Evolutionary conservation across 495 filamentous ascomycete species (phyloP).

Genomic region (Patellaria atrata): DNA sequence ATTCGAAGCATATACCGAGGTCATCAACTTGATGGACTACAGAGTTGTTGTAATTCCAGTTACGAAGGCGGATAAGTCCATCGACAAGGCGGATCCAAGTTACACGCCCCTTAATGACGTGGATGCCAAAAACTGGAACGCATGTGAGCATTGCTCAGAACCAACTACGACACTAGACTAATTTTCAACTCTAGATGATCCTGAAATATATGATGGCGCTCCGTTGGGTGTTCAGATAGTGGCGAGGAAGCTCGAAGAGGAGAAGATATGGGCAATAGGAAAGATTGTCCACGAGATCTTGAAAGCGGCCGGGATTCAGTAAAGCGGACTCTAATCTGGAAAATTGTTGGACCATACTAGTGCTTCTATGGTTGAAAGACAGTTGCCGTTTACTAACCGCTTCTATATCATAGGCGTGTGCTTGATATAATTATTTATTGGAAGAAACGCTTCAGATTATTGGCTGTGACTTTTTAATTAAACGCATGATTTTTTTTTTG

Average conservation of each 20-base stretch:
- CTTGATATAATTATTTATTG: too few species aligned
- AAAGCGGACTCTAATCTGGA: too few species aligned
- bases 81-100: slow-evolving; percentile 13
- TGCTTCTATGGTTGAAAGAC: too few species aligned
- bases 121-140: slow-evolving; percentile 12
- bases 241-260: slow-evolving; percentile 37
- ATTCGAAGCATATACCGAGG: too few species aligned
- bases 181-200: slow-evolving; percentile 38
- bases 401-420: too few species aligned
- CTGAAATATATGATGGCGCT: slow-evolving; percentile 38
- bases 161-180: too few species aligned
- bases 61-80: slow-evolving; percentile 17
- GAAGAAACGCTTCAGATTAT: too few species aligned
- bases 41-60: slow-evolving; percentile 23
- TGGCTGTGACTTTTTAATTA: too few species aligned
- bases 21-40: slow-evolving; percentile 27
- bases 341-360: too few species aligned
- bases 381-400: too few species aligned
- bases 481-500: too few species aligned
- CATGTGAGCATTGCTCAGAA: slow-evolving; percentile 10
- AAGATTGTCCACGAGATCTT: slow-evolving; percentile 11
- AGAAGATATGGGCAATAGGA: slow-evolving; percentile 29
- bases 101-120: slow-evolving; percentile 10
- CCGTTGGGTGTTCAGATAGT: slow-evolving; percentile 40
- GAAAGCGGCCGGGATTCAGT: too few species aligned